Base-by-base conservation (phyloP, 768 basidiomycete species). In the Strobilomyces dryophilus region DNA sequence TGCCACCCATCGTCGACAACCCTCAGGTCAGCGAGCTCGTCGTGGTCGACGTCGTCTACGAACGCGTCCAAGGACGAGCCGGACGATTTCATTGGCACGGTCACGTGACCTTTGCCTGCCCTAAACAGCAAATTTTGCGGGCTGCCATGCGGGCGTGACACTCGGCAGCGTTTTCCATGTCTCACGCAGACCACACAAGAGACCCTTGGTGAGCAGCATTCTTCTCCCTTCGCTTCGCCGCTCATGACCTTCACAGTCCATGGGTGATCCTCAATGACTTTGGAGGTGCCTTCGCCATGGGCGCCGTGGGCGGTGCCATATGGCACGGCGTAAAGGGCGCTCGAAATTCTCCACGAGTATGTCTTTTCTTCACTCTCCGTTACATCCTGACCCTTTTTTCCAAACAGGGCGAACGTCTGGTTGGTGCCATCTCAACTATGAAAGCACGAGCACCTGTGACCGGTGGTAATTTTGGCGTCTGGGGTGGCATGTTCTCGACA, bases 271-370 rank as follows among this genome's bases (percentile, higher is more conserved):
- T 98, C 63, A 97, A 92, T 77, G 95, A 98, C 76, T 95, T 95
- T 72, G 95, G 95, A 55, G 95, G 93, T 56, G 94, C 95, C 12
- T 95, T 97, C 72, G 83, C 95, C 17, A 98, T 98, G 95, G 95
- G 95, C 69, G 92, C 94, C 34, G 86, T 98, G 51, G 95, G 95
- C 63, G 95, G 95, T 65, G 93, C 90, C 59, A 92, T 98, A 66
- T 98, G 95, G 95, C 94, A 98, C 73, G 92, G 94, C 51, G 93
- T 98, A 62, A 98, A 98, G 74, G 95, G 95, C 54, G 93, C 94
- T 8, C 81, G 95, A 63, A 98, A 98, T 73, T 95, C 93, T 55
- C 95, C 95, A 52, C 79, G 90, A 69, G 95, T 95, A 65, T 49
- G 87, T 74, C 2, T 34, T 9, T 21, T 17, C 2, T 2, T 31